Percentiles rank a stretch among this genome's conserved stretches.
These are phyloP conservation scores for Aethionema arabicum DNA, from an alignment of 345 rosid genomes.

Conservation along the genomic window DNA sequence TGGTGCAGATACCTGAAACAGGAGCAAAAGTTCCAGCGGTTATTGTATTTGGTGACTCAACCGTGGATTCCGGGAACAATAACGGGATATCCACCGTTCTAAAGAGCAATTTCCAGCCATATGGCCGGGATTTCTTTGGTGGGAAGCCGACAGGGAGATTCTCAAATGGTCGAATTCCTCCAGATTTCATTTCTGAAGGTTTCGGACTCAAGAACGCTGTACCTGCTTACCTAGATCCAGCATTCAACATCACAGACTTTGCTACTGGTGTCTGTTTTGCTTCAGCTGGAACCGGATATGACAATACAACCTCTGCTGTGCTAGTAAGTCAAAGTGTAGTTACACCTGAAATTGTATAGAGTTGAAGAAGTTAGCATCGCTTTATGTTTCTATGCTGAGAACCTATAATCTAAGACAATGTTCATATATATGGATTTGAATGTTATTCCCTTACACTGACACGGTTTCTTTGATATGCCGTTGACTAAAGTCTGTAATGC, in stretches of 20 bases:
- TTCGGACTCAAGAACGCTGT: conserved; percentile 61
- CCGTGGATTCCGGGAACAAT: conserved; percentile 84
- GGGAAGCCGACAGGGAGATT: conserved; percentile 72
- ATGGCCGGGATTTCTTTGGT: conserved; percentile 68
- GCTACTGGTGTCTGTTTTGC: conserved; percentile 88
- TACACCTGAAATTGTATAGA: neutral
- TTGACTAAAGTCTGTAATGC: conserved; percentile 65
- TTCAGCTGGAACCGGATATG: conserved; percentile 90
- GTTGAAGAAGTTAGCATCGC: too few relatives aligned
- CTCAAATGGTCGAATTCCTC: conserved; percentile 66
- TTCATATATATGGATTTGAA: neutral
- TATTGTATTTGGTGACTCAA: conserved; percentile 77
- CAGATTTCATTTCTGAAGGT: conserved; percentile 78
- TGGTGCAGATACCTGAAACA: conserved; percentile 35
- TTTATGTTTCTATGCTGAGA: too few relatives aligned
- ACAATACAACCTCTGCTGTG: conserved; percentile 68
- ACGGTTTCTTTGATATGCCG: neutral
- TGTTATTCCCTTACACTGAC: neutral
- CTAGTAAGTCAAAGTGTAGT: conserved; percentile 51
- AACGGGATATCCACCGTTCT: conserved; percentile 60
- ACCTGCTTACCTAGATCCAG: conserved; percentile 82
- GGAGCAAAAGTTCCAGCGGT: conserved; percentile 54
- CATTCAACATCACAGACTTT: conserved; percentile 55
- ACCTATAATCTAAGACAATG: too few relatives aligned
- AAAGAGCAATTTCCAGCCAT: conserved; percentile 74